phyloP scores from a whole-genome alignment of 331 rosid species.

The Stylosanthes scabra region DNA sequence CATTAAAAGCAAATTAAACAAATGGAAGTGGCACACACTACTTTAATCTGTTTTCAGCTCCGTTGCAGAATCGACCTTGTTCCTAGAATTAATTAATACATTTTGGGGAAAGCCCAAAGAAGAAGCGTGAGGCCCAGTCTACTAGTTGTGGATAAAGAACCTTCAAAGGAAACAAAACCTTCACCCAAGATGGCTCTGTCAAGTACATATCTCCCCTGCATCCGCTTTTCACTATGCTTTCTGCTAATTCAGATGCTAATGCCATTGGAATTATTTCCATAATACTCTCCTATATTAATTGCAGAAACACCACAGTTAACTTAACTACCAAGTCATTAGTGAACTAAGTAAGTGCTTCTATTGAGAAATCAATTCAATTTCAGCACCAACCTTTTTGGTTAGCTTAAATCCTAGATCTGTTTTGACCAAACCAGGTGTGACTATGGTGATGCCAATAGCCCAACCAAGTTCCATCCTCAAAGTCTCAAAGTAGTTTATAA shows the following conservation, averaged over 20 bases:
- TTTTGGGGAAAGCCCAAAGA: neutral
- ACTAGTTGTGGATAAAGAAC: conserved; percentile 25
- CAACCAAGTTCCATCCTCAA: conserved; percentile 55
- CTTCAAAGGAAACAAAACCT: conserved; percentile 43
- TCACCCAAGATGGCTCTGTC: conserved; percentile 57
- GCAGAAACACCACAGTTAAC: neutral
- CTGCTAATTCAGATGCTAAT: conserved; percentile 45
- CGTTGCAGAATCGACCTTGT: too few species aligned
- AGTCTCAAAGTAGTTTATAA: conserved; percentile 52
- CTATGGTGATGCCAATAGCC: conserved; percentile 58
- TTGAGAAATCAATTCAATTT: neutral
- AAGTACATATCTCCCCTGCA: conserved; percentile 59
- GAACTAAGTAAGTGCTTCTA: neutral
- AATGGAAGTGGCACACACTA: too few species aligned
- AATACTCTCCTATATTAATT: conserved; percentile 11
- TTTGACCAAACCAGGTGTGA: conserved; percentile 47
- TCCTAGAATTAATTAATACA: too few species aligned
- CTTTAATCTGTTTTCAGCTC: too few species aligned
- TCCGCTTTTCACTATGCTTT: conserved; percentile 53
- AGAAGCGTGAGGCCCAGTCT: conserved; percentile 20
- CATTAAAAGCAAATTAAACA: too few species aligned
- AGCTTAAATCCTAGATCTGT: conserved; percentile 34
- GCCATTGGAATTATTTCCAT: conserved; percentile 19
- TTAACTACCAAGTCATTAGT: neutral
- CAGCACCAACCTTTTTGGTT: neutral